Evolutionary conservation across 805 yeast species (phyloP).

Genomic region (Starmerella vaccinii): DNA sequence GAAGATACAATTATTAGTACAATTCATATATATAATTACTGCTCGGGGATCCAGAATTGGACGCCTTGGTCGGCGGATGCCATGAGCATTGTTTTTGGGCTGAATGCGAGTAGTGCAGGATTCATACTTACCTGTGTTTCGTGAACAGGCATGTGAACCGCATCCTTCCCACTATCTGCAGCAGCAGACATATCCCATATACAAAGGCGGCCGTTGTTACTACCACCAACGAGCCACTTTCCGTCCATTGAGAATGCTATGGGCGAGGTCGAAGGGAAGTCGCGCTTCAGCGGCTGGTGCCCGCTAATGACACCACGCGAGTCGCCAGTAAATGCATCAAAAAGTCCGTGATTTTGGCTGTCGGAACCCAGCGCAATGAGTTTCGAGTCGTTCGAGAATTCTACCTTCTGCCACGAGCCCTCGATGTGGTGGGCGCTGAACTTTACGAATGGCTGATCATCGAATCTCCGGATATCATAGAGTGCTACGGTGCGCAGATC

Average conservation of each 20-base stretch:
- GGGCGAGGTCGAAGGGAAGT: slow-evolving; percentile 37
- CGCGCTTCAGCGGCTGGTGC: slow-evolving; percentile 38
- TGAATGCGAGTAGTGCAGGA: slow-evolving; percentile 33
- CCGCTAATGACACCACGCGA: slow-evolving; percentile 41
- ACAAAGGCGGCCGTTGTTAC: slow-evolving; percentile 43
- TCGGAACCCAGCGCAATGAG: slow-evolving; percentile 48
- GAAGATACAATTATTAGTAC: too few species aligned
- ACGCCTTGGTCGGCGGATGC: slow-evolving; percentile 55
- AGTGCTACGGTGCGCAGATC: slow-evolving; percentile 40
- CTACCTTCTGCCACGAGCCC: slow-evolving; percentile 50
- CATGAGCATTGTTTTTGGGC: slow-evolving; percentile 50
- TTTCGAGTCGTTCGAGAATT: slow-evolving; percentile 71
- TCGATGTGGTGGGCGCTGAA: slow-evolving; percentile 33
- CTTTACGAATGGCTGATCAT: slow-evolving; percentile 46
- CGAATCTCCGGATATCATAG: slow-evolving; percentile 52
- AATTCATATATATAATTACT: neutral
- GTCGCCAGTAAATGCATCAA: slow-evolving; percentile 62
- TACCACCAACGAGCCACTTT: slow-evolving; percentile 48
- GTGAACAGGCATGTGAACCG: slow-evolving; percentile 24
- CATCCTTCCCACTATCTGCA: slow-evolving; percentile 12
- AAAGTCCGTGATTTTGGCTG: slow-evolving; percentile 46
- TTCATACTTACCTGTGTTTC: slow-evolving; percentile 20
- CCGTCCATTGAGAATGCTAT: slow-evolving; percentile 62
- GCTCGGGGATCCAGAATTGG: slow-evolving; percentile 35
- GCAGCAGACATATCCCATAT: slow-evolving; percentile 40